Evolutionary conservation across 2,329 filamentous ascomycete species (phyloP).

Genomic region (Paecilomyces formosus): DNA sequence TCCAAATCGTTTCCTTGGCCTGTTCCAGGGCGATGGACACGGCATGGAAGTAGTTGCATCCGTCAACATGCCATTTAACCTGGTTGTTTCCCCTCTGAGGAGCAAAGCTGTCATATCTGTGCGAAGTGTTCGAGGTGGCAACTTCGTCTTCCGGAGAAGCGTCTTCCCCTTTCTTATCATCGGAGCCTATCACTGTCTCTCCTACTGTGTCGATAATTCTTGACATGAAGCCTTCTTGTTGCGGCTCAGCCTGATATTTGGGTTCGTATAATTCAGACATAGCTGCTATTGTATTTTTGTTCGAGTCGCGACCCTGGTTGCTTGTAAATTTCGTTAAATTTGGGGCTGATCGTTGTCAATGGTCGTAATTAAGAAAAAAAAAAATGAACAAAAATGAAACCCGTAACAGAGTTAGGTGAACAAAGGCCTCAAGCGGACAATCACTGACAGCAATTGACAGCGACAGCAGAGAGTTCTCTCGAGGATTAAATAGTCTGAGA

Average conservation of each 20-base stretch:
- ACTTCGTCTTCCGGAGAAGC: slow-evolving; percentile 39
- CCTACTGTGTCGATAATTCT: slow-evolving; percentile 51
- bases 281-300: background rate
- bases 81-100: slow-evolving; percentile 63
- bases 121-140: slow-evolving; percentile 30
- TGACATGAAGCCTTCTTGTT: slow-evolving; percentile 30
- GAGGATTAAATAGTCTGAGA: background rate
- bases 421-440: background rate
- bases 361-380: background rate
- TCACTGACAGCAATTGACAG: background rate
- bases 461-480: background rate
- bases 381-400: background rate
- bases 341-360: background rate
- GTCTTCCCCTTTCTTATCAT: slow-evolving; percentile 41
- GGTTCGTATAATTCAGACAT: slow-evolving; percentile 40
- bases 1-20: slow-evolving; percentile 71
- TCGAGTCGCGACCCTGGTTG: background rate
- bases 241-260: slow-evolving; percentile 22
- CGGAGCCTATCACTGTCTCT: slow-evolving; percentile 43
- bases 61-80: slow-evolving; percentile 83
- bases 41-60: slow-evolving; percentile 77
- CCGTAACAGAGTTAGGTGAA: background rate
- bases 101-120: slow-evolving; percentile 60
- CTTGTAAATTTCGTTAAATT: background rate
- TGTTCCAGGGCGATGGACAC: slow-evolving; percentile 72